Evolutionary conservation across 805 yeast species (phyloP).

Genomic region (Starmerella powellii): DNA sequence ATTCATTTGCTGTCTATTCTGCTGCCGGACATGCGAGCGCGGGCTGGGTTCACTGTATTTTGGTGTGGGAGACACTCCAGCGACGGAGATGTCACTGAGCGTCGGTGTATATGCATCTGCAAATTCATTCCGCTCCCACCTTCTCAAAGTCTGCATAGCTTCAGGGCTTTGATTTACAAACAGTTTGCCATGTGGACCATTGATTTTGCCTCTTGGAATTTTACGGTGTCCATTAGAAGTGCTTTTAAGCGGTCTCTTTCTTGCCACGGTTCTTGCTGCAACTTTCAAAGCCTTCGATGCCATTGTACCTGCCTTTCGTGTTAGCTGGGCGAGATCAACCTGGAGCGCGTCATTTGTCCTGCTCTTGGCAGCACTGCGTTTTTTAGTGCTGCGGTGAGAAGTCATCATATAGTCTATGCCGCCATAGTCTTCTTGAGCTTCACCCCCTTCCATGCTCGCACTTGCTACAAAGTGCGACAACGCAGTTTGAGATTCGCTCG

Average conservation of each 20-base stretch:
- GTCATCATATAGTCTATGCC: slow-evolving; percentile 3
- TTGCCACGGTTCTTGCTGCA: slow-evolving; percentile 11
- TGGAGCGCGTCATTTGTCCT: not conserved
- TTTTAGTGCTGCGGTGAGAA: not conserved
- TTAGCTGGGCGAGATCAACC: not conserved
- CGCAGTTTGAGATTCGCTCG: too few relatives aligned
- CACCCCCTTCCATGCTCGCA: not conserved
- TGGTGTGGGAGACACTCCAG: too few relatives aligned
- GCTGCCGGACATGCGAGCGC: too few relatives aligned
- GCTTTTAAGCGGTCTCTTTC: too few relatives aligned
- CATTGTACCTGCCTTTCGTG: not conserved
- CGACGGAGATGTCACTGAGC: not conserved
- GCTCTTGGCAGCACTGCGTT: too few relatives aligned
- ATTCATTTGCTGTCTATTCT: too few relatives aligned
- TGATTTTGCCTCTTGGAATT: not conserved
- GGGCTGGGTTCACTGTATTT: too few relatives aligned
- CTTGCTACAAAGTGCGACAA: too few relatives aligned
- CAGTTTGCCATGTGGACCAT: not conserved
- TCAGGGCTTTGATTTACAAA: slow-evolving; percentile 5
- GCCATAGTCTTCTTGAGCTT: not conserved
- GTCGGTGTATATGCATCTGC: too few relatives aligned
- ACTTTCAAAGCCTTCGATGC: not conserved
- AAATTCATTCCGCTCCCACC: not conserved
- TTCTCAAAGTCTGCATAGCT: not conserved
- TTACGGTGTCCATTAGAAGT: not conserved